A percentile compares a stretch with the other conserved stretches of the same genome.
phyloP scores from a whole-genome alignment of 108 stramenopile genomes.

The Fistulifera solaris region DNA sequence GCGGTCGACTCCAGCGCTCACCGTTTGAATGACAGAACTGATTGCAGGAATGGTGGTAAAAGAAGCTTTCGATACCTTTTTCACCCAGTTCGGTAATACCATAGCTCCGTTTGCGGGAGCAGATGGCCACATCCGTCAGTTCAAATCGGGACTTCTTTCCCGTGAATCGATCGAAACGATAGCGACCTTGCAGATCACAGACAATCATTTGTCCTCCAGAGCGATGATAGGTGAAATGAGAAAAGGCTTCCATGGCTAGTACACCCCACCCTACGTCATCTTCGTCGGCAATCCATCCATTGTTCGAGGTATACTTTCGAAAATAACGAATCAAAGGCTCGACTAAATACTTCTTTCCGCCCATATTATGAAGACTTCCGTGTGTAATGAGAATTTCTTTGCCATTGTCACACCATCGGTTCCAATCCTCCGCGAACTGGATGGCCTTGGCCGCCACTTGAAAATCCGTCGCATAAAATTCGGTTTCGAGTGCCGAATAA shows the following conservation, averaged over 20 bases:
- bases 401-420: slow-evolving; percentile 34
- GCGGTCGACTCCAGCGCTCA: slow-evolving; percentile 32
- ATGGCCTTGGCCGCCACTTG: slow-evolving; percentile 43
- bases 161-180: slow-evolving; percentile 21
- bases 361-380: slow-evolving; percentile 29
- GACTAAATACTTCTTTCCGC: slow-evolving; percentile 43
- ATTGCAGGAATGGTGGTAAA: slow-evolving; percentile 61
- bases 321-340: slow-evolving; percentile 64
- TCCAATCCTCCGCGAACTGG: slow-evolving; percentile 55
- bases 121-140: slow-evolving; percentile 57
- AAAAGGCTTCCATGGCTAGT: slow-evolving; percentile 59
- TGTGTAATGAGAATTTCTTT: slow-evolving; percentile 47
- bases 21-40: slow-evolving; percentile 30
- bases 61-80: slow-evolving; percentile 70
- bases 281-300: slow-evolving; percentile 49
- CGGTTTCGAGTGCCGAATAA: slow-evolving; percentile 31
- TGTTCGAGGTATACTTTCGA: slow-evolving; percentile 59
- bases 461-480: slow-evolving; percentile 48
- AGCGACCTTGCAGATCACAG: slow-evolving; percentile 68
- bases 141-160: slow-evolving; percentile 49
- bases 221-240: slow-evolving; percentile 53
- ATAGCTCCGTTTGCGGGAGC: slow-evolving; percentile 30
- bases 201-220: slow-evolving; percentile 57
- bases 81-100: slow-evolving; percentile 65
- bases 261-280: slow-evolving; percentile 11